Percentiles rank a stretch among this genome's conserved stretches.
These are phyloP conservation scores for Verticillium zaregamsianum DNA, from an alignment of 2,329 filamentous ascomycete genomes.

Conservation along the genomic window DNA sequence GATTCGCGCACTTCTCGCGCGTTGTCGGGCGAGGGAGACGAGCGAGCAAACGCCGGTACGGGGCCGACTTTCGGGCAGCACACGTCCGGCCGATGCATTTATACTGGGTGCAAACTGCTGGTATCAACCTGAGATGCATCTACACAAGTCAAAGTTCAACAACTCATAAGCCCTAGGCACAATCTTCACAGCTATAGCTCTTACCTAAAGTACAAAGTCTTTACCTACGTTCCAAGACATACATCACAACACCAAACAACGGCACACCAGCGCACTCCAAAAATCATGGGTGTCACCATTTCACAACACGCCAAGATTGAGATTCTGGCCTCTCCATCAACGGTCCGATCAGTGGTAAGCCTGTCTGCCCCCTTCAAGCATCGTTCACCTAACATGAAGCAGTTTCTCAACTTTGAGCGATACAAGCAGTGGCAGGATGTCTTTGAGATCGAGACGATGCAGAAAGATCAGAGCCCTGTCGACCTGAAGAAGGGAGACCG, in stretches of 20 bases:
- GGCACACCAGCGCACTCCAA: background rate
- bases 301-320: constrained; percentile 1
- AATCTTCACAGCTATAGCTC: too few relatives aligned
- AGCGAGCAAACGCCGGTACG: background rate
- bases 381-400: background rate
- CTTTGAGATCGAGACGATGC: background rate
- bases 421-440: background rate
- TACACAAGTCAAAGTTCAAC: too few relatives aligned
- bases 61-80: background rate
- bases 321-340: background rate
- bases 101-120: too few relatives aligned
- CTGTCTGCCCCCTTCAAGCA: background rate
- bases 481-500: background rate
- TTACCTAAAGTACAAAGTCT: too few relatives aligned
- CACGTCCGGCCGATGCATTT: too few relatives aligned
- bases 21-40: background rate
- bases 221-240: too few relatives aligned
- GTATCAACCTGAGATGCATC: too few relatives aligned
- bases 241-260: background rate
- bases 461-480: background rate
- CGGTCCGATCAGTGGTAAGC: background rate
- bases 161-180: too few relatives aligned
- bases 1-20: background rate
- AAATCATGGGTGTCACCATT: background rate
- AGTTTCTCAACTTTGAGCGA: background rate